Base-by-base conservation (phyloP, 768 basidiomycete species). In the Serendipita sp. region DNA sequence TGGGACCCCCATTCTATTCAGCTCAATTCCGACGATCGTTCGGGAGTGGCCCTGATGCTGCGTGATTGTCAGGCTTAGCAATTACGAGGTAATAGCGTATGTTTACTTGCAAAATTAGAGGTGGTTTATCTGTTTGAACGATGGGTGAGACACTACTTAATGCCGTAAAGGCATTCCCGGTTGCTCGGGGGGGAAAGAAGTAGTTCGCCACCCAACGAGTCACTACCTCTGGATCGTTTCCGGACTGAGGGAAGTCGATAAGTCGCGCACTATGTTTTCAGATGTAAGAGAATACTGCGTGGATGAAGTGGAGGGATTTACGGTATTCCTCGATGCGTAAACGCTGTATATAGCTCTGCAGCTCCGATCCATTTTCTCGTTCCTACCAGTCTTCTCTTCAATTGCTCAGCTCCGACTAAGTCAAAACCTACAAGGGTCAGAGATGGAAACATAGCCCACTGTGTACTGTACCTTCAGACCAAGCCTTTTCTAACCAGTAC, bases 41-140 rank as follows among this genome's bases (percentile, higher is more conserved):
- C 87, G 75, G n/a, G 92, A 96, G 74, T 96, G 92, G 0, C 91
- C 90, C 4, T 78, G 72, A 69, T 89, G 84, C 75, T 95, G 86
- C 18, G 2, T 27, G 2, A 44, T 13, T 27, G n/a, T n/a, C 62
- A 27, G 18, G 13, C 11, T 8, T 2, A 58, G 37, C 13, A 65
- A 18, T 36, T 3, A 23, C 0, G 50, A n/a, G 37, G 45, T 45
- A 40, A 13, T 60, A 8, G 10, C n/a, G 60, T 10, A 52, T 4
- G 53, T 15, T 62, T 46, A 74, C 74, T 68, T 76, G 75, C 60
- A 95, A 75, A 46, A 95, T 85, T 34, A 96, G 70, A 6, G 92
- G 92, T 81, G 91, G 84, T 68, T 80, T 83, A 23, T 81, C 73
- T 0, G 87, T 85, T 31, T 76, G 71, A 8, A 76, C 68, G 5